phyloP scores from a whole-genome alignment of 1,284 basidiomycete species.

The Cryptococcus sp. region DNA sequence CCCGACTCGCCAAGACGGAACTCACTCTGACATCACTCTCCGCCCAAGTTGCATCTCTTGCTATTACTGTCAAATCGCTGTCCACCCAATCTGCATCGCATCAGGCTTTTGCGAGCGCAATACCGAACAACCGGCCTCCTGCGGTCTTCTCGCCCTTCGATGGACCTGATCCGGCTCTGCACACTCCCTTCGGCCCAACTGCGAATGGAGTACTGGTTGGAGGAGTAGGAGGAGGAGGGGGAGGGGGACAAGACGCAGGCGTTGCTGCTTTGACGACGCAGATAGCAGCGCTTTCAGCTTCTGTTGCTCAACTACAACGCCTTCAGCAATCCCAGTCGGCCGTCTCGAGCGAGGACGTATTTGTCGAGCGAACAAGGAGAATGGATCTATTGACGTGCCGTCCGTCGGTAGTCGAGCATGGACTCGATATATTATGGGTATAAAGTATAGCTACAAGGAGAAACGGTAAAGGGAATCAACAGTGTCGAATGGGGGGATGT shows the following conservation, averaged over 20 bases:
- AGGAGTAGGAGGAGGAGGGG: no score
- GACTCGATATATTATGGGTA: no score
- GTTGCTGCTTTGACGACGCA: conserved; percentile 69
- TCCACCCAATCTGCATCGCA: not conserved
- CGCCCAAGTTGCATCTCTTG: conserved; percentile 31
- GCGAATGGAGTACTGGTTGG: no score
- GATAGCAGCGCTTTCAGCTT: conserved; percentile 71
- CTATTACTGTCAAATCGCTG: conserved; percentile 18
- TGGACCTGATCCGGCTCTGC: conserved; percentile 15
- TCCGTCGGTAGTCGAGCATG: no score
- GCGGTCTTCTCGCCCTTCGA: conserved; percentile 22
- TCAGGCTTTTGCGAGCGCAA: not conserved
- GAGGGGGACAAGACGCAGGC: conserved; percentile 1
- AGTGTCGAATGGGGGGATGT: no score
- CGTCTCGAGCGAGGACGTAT: no score
- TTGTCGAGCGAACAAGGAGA: no score
- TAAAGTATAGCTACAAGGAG: no score
- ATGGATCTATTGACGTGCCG: no score
- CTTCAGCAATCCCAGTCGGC: conserved; percentile 24
- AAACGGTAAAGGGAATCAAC: no score
- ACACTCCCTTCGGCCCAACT: conserved; percentile 9
- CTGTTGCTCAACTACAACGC: conserved; percentile 67
- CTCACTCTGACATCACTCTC: conserved; percentile 28
- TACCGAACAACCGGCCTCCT: conserved; percentile 1
- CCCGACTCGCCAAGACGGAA: conserved; percentile 33